phyloP scores from a whole-genome alignment of 805 yeast species.

The Hanseniaspora occidentalis region DNA sequence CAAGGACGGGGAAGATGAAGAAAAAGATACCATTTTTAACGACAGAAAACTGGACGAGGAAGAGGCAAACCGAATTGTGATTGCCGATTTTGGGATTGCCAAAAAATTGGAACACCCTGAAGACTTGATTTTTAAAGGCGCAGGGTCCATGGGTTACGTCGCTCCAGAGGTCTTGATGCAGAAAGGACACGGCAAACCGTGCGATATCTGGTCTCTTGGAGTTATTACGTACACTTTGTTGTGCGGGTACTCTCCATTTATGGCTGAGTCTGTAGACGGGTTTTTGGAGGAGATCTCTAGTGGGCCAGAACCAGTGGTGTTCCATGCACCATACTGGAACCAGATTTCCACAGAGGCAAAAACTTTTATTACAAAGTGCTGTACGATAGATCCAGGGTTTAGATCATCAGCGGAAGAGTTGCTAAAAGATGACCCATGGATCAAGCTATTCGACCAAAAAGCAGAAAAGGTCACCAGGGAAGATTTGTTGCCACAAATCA shows the following conservation, averaged over 20 bases:
- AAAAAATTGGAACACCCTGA: conserved; percentile 49
- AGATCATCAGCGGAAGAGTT: conserved; percentile 61
- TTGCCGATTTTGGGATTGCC: conserved; percentile 96
- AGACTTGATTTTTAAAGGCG: conserved; percentile 55
- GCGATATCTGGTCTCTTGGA: conserved; percentile 94
- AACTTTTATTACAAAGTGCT: conserved; percentile 56
- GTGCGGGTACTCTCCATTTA: conserved; percentile 87
- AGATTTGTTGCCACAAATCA: conserved; percentile 73
- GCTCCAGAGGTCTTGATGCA: conserved; percentile 87
- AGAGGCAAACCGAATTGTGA: conserved; percentile 57
- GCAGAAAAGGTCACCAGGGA: conserved; percentile 29
- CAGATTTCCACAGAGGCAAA: conserved; percentile 72
- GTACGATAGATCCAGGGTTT: conserved; percentile 52
- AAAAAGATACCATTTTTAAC: too few relatives aligned
- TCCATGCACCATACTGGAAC: conserved; percentile 81
- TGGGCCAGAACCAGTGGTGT: conserved; percentile 62
- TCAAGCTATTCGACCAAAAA: conserved; percentile 27
- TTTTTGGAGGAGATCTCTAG: conserved; percentile 67
- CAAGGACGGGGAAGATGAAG: conserved; percentile 55
- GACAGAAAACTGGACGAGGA: conserved; percentile 50
- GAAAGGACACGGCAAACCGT: conserved; percentile 85
- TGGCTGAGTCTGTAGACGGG: conserved; percentile 70
- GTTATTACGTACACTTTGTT: conserved; percentile 82
- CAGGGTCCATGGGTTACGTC: conserved; percentile 93
- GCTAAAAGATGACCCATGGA: conserved; percentile 60